These are phyloP conservation scores for Meripilus lineatus DNA, from an alignment of 1,284 basidiomycete genomes.

Conservation along the genomic window DNA sequence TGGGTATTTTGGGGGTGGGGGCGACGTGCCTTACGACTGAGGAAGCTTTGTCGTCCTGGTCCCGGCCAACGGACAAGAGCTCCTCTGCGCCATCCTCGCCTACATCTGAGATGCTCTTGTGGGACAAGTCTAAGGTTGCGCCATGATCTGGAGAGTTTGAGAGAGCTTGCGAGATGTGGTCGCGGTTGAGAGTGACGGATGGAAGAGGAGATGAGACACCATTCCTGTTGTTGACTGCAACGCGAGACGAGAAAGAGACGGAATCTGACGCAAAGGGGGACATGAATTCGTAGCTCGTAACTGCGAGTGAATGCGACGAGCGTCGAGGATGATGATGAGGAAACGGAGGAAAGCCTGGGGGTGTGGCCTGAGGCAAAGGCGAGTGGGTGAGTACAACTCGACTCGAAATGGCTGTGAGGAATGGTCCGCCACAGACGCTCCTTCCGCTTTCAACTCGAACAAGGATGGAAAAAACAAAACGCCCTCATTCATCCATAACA, in stretches of 20 bases:
- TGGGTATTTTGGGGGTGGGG: neutral
- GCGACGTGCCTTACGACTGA: slow-evolving; percentile 64
- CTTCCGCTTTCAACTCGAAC: too few species aligned
- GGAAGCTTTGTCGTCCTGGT: slow-evolving; percentile 46
- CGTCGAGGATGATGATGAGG: too few species aligned
- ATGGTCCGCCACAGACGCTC: too few species aligned
- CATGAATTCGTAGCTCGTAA: too few species aligned
- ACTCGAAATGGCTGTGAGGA: too few species aligned
- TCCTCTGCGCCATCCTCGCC: slow-evolving; percentile 70
- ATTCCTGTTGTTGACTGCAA: slow-evolving; percentile 12
- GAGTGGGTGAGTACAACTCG: too few species aligned
- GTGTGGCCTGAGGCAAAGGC: too few species aligned
- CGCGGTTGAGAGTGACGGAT: slow-evolving; percentile 45
- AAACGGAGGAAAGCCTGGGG: too few species aligned
- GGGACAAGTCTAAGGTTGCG: slow-evolving; percentile 77
- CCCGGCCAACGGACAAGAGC: slow-evolving; percentile 58
- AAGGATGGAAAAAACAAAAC: too few species aligned
- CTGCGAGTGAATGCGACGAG: too few species aligned
- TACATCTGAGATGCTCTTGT: slow-evolving; percentile 72
- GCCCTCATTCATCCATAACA: too few species aligned
- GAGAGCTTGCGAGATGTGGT: slow-evolving; percentile 63
- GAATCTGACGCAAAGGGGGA: slow-evolving; percentile 11
- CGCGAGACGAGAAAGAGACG: slow-evolving; percentile 10
- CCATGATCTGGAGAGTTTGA: slow-evolving; percentile 70
- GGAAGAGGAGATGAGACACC: slow-evolving; percentile 21